Conservation (phyloP, 257 asterid species). For the Jasminum sambac region DNA sequence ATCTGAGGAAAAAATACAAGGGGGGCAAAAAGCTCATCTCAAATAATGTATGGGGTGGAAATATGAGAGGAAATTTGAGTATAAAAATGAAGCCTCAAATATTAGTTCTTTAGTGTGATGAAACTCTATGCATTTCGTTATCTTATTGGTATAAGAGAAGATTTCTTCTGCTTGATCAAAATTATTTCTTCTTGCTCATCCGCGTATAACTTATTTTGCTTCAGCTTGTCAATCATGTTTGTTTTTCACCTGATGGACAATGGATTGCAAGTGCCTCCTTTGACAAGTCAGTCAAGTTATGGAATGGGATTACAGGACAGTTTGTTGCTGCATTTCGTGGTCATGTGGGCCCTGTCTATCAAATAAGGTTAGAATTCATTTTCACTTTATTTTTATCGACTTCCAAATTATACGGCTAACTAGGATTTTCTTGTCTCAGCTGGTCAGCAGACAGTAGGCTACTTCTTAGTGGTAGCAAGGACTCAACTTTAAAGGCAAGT, state of each 20-base stretch:
- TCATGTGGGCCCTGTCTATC: slow-evolving; percentile 96
- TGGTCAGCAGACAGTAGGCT: slow-evolving; percentile 99
- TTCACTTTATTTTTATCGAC: slow-evolving; percentile 14
- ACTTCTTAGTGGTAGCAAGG: slow-evolving; percentile 95
- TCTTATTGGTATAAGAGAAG: not conserved
- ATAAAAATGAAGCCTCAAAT: not conserved
- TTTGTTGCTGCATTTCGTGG: slow-evolving; percentile 92
- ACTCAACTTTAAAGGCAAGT: slow-evolving; percentile 86
- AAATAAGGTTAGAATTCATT: slow-evolving; percentile 63
- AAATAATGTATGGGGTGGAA: no score
- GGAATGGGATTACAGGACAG: slow-evolving; percentile 91
- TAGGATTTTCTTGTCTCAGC: slow-evolving; percentile 44
- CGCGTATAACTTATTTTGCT: slow-evolving; percentile 22
- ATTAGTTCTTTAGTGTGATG: not conserved
- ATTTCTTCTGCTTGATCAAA: not conserved
- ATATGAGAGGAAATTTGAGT: not conserved
- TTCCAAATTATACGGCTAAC: slow-evolving; percentile 15
- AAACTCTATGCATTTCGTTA: not conserved
- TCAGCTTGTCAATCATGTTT: slow-evolving; percentile 95
- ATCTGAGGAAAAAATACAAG: no score
- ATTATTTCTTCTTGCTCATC: slow-evolving; percentile 4
- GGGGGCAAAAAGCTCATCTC: no score
- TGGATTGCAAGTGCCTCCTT: slow-evolving; percentile 98
- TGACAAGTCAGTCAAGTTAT: slow-evolving; percentile 87
- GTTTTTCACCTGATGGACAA: slow-evolving; percentile 93